Base-by-base conservation (phyloP, 352 stramenopile genomes). In the Phytophthora pseudosyringae region DNA sequence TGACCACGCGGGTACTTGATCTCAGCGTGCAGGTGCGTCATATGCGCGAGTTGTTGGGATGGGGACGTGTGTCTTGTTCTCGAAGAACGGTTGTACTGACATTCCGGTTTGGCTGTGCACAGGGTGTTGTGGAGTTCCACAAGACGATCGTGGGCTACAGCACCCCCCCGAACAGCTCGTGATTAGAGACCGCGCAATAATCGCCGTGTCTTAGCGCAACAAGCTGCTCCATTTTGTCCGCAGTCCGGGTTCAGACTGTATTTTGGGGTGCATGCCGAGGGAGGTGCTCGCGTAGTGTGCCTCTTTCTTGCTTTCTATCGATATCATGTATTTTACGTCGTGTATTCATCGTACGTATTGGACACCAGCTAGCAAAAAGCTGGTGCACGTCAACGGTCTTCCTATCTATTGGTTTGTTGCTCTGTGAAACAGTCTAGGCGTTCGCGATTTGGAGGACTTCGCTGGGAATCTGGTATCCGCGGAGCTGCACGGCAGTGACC, bases 71-170 rank as follows among this genome's bases (percentile, higher is more conserved):
- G 41, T 11, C 5, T 13, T 21, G 21, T 21, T 21, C 21, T 21
- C 21, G 21, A 21, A 21, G 21, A 21, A 21, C 21, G 1, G 21
- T 21, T 69, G 21, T 51, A 28, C 33, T 68, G n/a, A 72, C 36
- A 36, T 45, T 16, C 2, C 5, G 15, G 58, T 52, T 33, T 71
- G 25, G 5, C n/a, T 62, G 15, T 44, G n/a, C 16, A 3, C 36
- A 94, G 81, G 85, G 85, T 33, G 78, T 91, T 12, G 78, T 88
- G 43, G 85, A 94, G 29, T 86, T 92, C 40, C 80, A 90, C 61
- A 86, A 87, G 50, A 81, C 74, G 5, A 61, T 86, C 15, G 64
- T 76, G 11, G 66, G 69, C 44, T 91, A 80, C 38, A 68, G 67
- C 28, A 86, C 71, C 58, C 80, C 78, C 5, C 68, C 76, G 13